phyloP scores from a whole-genome alignment of 495 filamentous ascomycete genomes.

The Parachaetomium inaequale region DNA sequence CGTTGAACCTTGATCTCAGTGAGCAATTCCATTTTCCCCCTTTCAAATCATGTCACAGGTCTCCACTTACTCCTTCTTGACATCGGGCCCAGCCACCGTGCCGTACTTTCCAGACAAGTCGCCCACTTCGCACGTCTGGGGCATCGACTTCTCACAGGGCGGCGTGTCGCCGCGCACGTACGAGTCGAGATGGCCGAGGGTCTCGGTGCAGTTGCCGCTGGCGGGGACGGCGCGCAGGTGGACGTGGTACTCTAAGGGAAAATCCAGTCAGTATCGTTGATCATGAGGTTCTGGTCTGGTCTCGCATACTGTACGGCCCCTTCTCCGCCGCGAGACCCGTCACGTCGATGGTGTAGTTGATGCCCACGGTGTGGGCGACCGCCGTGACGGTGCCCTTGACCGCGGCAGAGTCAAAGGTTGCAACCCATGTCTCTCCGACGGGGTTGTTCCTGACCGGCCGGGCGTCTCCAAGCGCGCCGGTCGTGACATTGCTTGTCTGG shows the following conservation, averaged over 20 bases:
- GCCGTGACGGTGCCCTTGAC: slow-evolving; percentile 60
- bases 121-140: slow-evolving; percentile 73
- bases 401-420: slow-evolving; percentile 40
- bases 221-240: slow-evolving; percentile 65
- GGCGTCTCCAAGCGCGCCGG: slow-evolving; percentile 53
- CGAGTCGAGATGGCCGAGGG: slow-evolving; percentile 55
- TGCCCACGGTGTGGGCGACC: slow-evolving; percentile 51
- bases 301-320: slow-evolving; percentile 62
- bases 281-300: not conserved
- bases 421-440: slow-evolving; percentile 52
- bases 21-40: not conserved
- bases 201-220: slow-evolving; percentile 70
- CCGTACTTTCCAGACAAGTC: slow-evolving; percentile 82
- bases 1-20: slow-evolving; percentile 49
- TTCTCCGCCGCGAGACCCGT: slow-evolving; percentile 57
- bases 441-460: slow-evolving; percentile 57
- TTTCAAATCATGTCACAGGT: not conserved
- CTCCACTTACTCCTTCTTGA: slow-evolving; percentile 33
- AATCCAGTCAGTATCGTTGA: slow-evolving; percentile 18
- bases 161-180: slow-evolving; percentile 58
- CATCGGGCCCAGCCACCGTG: slow-evolving; percentile 47
- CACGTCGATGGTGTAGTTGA: slow-evolving; percentile 58
- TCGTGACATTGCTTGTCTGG: slow-evolving; percentile 35
- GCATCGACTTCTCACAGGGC: slow-evolving; percentile 57
- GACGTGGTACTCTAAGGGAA: slow-evolving; percentile 66